Evolutionary conservation across 2,329 filamentous ascomycete genomes (phyloP).

Genomic region (Penicillium sp.): DNA sequence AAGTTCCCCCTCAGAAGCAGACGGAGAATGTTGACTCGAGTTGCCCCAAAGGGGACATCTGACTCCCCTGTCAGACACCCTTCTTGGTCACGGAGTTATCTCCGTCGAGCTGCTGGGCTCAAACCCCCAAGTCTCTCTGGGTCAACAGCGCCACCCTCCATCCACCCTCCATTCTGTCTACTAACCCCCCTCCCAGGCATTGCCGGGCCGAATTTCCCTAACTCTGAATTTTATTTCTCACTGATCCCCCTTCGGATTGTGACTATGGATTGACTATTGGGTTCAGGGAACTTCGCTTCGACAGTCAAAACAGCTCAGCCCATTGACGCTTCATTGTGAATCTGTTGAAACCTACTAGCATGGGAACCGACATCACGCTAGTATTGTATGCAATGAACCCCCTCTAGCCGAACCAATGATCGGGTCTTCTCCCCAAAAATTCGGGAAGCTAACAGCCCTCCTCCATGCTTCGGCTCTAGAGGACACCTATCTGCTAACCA

Average conservation of each 20-base stretch:
- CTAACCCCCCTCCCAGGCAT: background rate
- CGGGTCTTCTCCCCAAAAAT: background rate
- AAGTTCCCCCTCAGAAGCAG: background rate
- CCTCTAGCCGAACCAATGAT: conserved; percentile 25
- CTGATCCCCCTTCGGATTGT: background rate
- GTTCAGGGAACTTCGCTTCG: background rate
- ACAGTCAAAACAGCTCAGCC: background rate
- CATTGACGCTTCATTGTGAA: background rate
- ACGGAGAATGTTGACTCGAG: background rate
- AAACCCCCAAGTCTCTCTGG: background rate
- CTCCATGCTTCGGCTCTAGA: conserved; percentile 9
- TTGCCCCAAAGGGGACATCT: background rate
- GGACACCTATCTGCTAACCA: background rate
- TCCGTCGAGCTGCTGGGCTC: conserved; percentile 13
- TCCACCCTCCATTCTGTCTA: background rate
- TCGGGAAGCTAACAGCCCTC: conserved; percentile 5
- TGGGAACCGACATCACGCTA: conserved; percentile 5
- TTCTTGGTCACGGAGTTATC: conserved; percentile 9
- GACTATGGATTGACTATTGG: background rate
- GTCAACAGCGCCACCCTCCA: background rate
- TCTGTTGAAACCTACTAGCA: conserved; percentile 11
- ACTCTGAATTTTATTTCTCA: background rate
- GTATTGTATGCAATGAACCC: conserved; percentile 3
- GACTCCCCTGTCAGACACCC: background rate
- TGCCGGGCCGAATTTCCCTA: background rate